Percentiles rank a stretch among this genome's conserved stretches.
phyloP scores from a whole-genome alignment of 208 protist genomes.

The Herpetomonas tarakana region DNA sequence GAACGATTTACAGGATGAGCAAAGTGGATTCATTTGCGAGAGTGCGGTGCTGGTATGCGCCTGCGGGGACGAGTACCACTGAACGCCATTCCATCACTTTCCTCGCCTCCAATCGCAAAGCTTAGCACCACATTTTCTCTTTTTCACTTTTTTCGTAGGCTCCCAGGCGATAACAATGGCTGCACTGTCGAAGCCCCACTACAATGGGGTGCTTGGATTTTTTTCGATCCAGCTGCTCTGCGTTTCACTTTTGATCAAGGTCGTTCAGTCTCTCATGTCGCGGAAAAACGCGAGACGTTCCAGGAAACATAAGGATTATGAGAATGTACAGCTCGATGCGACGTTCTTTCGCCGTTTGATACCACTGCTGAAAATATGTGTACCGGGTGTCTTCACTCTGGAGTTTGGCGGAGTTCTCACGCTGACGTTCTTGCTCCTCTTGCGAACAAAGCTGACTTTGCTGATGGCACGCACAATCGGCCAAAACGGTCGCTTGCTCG shows the following conservation, averaged over 20 bases:
- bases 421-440: conserved; percentile 41
- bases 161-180: not conserved
- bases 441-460: conserved; percentile 62
- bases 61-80: too few relatives aligned
- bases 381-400: conserved; percentile 43
- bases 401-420: conserved; percentile 45
- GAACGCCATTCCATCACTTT: too few relatives aligned
- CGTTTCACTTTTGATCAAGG: conserved; percentile 2
- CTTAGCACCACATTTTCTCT: not conserved
- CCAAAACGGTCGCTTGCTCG: conserved; percentile 45
- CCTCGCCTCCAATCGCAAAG: not conserved
- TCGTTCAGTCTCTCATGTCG: not conserved
- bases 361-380: conserved; percentile 58
- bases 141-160: too few relatives aligned
- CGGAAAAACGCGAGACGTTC: not conserved
- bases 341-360: conserved; percentile 54
- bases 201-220: conserved; percentile 1
- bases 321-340: conserved; percentile 27
- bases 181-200: not conserved
- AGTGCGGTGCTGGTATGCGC: too few relatives aligned
- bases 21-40: too few relatives aligned
- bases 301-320: not conserved
- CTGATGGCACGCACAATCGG: conserved; percentile 53
- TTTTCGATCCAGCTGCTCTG: conserved; percentile 7
- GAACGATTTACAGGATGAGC: too few relatives aligned